Conservation (phyloP, 2,329 filamentous ascomycete species). For the Fusarium metavorans region DNA sequence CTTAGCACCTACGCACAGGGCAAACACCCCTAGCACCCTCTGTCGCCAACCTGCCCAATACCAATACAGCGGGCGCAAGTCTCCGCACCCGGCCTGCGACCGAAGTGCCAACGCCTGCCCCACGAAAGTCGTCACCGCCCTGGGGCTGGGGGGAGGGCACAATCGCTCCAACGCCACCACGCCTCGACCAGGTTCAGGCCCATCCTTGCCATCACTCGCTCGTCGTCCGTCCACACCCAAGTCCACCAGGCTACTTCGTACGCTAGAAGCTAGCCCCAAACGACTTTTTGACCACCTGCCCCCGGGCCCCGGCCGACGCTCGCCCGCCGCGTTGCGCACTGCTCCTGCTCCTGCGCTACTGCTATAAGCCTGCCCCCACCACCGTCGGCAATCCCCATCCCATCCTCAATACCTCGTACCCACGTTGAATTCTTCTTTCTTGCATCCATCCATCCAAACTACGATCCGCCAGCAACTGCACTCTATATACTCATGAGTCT, state of each 20-base stretch:
- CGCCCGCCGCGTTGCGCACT: constrained; percentile 4
- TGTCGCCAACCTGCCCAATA: constrained; percentile 17
- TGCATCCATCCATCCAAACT: constrained; percentile 20
- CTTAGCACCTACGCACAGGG: constrained; percentile 4
- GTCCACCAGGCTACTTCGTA: constrained; percentile 34
- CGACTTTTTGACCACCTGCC: constrained; percentile 41
- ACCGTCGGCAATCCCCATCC: constrained; percentile 42
- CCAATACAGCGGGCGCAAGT: constrained; percentile 29
- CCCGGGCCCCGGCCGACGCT: constrained; percentile 32
- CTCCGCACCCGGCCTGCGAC: constrained; percentile 39
- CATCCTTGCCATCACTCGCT: constrained; percentile 33
- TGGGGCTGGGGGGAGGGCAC: constrained; percentile 34
- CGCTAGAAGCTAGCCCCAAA: constrained; percentile 44
- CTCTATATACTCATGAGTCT: constrained; percentile 40
- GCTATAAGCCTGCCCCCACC: constrained; percentile 46
- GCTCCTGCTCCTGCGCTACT: constrained; percentile 28
- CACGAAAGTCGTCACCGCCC: constrained; percentile 48
- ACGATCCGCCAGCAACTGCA: constrained; percentile 6
- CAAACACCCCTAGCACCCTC: constrained; percentile 22
- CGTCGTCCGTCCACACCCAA: constrained; percentile 19
- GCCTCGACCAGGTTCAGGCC: constrained; percentile 41
- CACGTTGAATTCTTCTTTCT: constrained; percentile 35
- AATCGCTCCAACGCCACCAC: constrained; percentile 43
- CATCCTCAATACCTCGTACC: constrained; percentile 38
- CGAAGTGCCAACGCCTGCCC: constrained; percentile 40